Evolutionary conservation across 1,284 basidiomycete genomes (phyloP).

Genomic region (Ceratobasidium sp.): DNA sequence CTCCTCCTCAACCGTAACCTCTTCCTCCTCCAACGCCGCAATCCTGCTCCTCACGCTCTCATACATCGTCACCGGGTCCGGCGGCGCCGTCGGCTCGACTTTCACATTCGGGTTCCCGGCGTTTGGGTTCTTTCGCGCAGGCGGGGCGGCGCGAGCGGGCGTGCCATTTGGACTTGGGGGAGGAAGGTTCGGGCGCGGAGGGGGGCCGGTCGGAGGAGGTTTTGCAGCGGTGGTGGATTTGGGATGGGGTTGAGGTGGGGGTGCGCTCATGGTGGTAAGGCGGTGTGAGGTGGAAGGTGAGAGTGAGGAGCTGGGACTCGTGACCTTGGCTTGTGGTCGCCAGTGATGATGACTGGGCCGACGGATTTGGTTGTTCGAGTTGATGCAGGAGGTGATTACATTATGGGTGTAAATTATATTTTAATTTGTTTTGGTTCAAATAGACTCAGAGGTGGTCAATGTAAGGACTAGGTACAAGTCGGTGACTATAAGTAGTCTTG

Average conservation of each 20-base stretch:
- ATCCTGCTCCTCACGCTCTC: slow-evolving; percentile 85
- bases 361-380: slow-evolving; percentile 13
- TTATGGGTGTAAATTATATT: neutral
- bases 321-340: neutral
- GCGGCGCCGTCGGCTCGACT: slow-evolving; percentile 63
- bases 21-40: slow-evolving; percentile 84
- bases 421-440: too few species aligned
- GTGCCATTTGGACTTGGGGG: slow-evolving; percentile 12
- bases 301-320: neutral
- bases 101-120: slow-evolving; percentile 33
- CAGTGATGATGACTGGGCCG: neutral
- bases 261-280: slow-evolving; percentile 11
- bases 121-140: slow-evolving; percentile 36
- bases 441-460: too few species aligned
- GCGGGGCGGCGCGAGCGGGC: slow-evolving; percentile 7
- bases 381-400: slow-evolving; percentile 29
- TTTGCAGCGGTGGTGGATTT: slow-evolving; percentile 48
- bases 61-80: slow-evolving; percentile 84
- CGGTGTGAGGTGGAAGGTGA: neutral
- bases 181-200: slow-evolving; percentile 53
- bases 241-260: too few species aligned
- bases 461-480: too few species aligned
- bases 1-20: slow-evolving; percentile 83
- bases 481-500: too few species aligned
- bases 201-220: slow-evolving; percentile 66